These are phyloP conservation scores for Populus davidiana DNA, from an alignment of 345 rosid species.

Conservation along the genomic window DNA sequence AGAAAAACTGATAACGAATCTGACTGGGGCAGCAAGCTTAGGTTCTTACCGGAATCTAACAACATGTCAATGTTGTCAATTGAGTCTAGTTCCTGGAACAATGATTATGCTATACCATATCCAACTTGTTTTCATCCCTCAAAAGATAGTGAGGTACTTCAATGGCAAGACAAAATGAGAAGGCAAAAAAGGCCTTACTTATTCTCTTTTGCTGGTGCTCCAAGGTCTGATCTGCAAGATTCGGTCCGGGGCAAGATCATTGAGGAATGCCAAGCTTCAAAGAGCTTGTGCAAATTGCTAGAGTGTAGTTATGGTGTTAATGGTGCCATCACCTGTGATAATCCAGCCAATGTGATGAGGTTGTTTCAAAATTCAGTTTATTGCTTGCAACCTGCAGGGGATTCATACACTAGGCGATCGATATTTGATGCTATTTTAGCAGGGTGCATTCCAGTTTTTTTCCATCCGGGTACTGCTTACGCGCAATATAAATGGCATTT, in stretches of 20 bases:
- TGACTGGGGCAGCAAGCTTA: conserved; percentile 31
- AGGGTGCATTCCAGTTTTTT: conserved; percentile 32
- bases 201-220: conserved; percentile 30
- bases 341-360: conserved; percentile 26
- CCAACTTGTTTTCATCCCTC: conserved; percentile 33
- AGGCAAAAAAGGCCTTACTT: conserved; percentile 20
- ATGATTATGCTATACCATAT: conserved; percentile 33
- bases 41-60: conserved; percentile 23
- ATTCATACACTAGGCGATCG: conserved; percentile 28
- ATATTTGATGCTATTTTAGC: conserved; percentile 24
- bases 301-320: conserved; percentile 20
- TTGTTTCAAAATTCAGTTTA: conserved; percentile 25
- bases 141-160: conserved; percentile 7
- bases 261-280: conserved; percentile 23
- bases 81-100: conserved; percentile 31
- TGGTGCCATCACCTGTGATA: conserved; percentile 22
- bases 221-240: conserved; percentile 20
- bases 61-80: conserved; percentile 33
- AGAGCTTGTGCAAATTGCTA: conserved; percentile 19
- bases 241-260: conserved; percentile 25
- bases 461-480: conserved; percentile 26
- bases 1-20: conserved; percentile 23
- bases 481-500: conserved; percentile 28
- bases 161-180: conserved; percentile 27
- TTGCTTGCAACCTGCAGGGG: conserved; percentile 28